Evolutionary conservation across 768 basidiomycete species (phyloP), one percentile per base, ranked within the genome.

Genomic region (Tricholoma furcatifolium): DNA sequence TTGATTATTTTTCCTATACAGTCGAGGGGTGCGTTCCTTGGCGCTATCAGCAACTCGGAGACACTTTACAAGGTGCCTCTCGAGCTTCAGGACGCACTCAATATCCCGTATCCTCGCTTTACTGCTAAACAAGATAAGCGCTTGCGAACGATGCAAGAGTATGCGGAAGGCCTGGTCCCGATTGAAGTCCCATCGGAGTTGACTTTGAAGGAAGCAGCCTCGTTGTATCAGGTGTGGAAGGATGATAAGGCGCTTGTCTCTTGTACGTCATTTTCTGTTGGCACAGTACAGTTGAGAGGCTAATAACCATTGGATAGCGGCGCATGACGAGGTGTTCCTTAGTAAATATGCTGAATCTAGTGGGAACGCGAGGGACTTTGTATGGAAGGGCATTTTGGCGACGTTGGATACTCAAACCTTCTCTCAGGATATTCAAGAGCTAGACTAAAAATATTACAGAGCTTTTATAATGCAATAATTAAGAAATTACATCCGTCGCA

Each of bases 341-440:
- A 71, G 83, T 9, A 91, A 90, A 66, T 93, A 88, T 58, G 80
- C 82, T 1, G 87, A 91, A 61, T 80, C 87, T 6, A 78, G 77
- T 49, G 93, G 92, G 39, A 93, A 93, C 66, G 76, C 91, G 11
- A 75, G 87, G 54, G 84, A 87, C 52, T 91, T 95, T 60, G 86
- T 90, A 36, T 82, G 81, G 79, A 81, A 79, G 45, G 86, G 85
- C 2, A 60, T 88, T 45, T 62, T 83, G 62, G 58, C 70, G 0
- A 72, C 65, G 9, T 54, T 65, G 30, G 59, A 62, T 36, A 43
- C 59, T 11, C 57, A 53, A 43, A 36, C 10, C 17, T 11, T 15
- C 23, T 18, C 17, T 39, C 11, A 14, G 17, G 15, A 20, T 21
- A 10, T 21, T 21, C n/a, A 31, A 34, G 30, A 27, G 48, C 23